Conservation (phyloP, 768 basidiomycete species). For the Gloeophyllum trabeum region DNA sequence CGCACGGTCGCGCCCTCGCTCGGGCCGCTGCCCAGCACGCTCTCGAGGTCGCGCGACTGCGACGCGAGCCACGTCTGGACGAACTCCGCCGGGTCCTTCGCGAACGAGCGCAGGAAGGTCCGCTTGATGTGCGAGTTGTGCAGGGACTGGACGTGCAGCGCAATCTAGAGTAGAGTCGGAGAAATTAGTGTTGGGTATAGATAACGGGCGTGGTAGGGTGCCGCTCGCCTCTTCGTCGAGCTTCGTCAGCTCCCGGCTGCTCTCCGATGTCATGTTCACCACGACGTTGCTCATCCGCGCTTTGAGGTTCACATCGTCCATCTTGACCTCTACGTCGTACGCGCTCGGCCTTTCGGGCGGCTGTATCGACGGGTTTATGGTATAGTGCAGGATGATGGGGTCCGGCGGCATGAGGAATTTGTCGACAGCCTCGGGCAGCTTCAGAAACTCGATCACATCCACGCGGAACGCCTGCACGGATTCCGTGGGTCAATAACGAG, state of each 20-base stretch:
- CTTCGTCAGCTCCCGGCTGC: slow-evolving; percentile 49
- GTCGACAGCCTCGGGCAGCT: slow-evolving; percentile 78
- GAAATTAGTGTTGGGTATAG: neutral
- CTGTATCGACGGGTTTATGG: slow-evolving; percentile 45
- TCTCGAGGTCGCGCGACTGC: slow-evolving; percentile 86
- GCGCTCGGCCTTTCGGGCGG: slow-evolving; percentile 54
- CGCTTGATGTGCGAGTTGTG: slow-evolving; percentile 82
- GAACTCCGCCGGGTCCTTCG: slow-evolving; percentile 66
- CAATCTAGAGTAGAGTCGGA: slow-evolving; percentile 38
- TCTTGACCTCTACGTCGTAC: slow-evolving; percentile 83
- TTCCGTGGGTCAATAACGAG: neutral
- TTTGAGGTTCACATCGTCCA: slow-evolving; percentile 71
- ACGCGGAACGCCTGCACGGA: slow-evolving; percentile 50
- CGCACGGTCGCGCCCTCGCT: slow-evolving; percentile 68
- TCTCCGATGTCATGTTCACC: slow-evolving; percentile 59
- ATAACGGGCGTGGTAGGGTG: neutral
- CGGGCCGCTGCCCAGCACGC: slow-evolving; percentile 78
- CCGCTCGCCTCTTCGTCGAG: slow-evolving; percentile 79
- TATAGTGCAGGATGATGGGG: slow-evolving; percentile 73
- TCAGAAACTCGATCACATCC: slow-evolving; percentile 64
- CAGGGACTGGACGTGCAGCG: slow-evolving; percentile 73
- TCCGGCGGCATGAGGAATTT: slow-evolving; percentile 68
- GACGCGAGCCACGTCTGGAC: slow-evolving; percentile 88
- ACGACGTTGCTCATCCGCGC: slow-evolving; percentile 60
- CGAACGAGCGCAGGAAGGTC: slow-evolving; percentile 77